Evolutionary conservation across 305 asterid species (phyloP).

Genomic region (Fraxinus platypoda): DNA sequence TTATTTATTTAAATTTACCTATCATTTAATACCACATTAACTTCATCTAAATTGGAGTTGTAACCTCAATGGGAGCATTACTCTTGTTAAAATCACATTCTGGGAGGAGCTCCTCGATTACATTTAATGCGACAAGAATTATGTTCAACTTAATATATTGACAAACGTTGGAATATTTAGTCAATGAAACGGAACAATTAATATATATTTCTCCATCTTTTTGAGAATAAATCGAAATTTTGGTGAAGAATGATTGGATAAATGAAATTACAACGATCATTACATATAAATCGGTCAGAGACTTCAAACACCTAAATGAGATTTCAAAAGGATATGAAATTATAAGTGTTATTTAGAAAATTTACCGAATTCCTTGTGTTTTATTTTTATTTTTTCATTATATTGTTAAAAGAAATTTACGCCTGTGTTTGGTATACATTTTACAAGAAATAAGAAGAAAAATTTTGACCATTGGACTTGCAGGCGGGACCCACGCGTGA

Average conservation of each 20-base stretch:
- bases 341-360: neutral
- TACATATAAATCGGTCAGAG: neutral
- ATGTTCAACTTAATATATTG: neutral
- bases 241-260: neutral
- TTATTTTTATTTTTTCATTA: neutral
- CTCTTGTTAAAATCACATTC: neutral
- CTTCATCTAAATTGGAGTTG: no score
- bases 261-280: no score
- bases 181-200: neutral
- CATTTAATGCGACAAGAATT: neutral
- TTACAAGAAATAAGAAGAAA: no score
- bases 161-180: no score
- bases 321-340: neutral
- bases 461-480: no score
- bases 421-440: no score
- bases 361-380: neutral
- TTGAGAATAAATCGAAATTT: no score
- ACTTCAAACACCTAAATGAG: neutral
- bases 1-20: no score
- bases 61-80: no score
- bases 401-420: neutral
- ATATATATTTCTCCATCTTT: neutral
- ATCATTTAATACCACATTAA: no score
- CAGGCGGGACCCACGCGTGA: no score
- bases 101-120: neutral